Base-by-base conservation (phyloP, 805 yeast species). In the Priceomyces haplophilus region DNA sequence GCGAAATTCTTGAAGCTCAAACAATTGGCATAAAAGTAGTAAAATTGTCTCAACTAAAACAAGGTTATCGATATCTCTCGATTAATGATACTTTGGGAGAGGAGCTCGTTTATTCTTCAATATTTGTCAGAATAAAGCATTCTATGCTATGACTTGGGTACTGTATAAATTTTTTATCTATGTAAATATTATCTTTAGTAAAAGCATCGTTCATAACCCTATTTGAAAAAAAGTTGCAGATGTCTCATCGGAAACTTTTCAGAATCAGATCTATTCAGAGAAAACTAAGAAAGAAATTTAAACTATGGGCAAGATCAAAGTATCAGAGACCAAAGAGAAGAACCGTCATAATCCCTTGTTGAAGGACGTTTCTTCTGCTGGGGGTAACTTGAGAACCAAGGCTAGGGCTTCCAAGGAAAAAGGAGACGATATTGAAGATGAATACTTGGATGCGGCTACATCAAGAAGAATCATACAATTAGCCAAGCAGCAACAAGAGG, bases 401-500 rank as follows among this genome's bases (percentile, higher is more conserved):
- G 59, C 69, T 6, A 64, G 73, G 45, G 45, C 60, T 13, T 38
- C 46, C 6, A 44, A 46, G n/a, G 8, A 46, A 12, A 60, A 58
- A 45, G 60, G 63, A 35, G 64, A 67, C 17, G 60, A 66, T 30
- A 69, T 65, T 41, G 82, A 75, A 19, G 89, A 82, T 37, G 81
- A 75, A 34, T 83, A 68, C 52, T 73, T 93, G 31, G 97, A 91
- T 67, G 85, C 97, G 15, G 72, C 80, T 15, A 69, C 88, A 23
- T 87, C 97, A 1, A 75, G 95, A 63, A 88, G 80, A 65, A 90
- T 93, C 62, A 72, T 93, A 51, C 87, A 85, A 60, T 73, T 93
- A 48, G 99, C 99, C 15, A 82, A 78, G 53, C 91, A 85, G 55
- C 99, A 93, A 68, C 97, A 89, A 64, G 89, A 86, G 35, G 99